Base-by-base conservation (phyloP, 768 basidiomycete species). In the Lactarius vividus region DNA sequence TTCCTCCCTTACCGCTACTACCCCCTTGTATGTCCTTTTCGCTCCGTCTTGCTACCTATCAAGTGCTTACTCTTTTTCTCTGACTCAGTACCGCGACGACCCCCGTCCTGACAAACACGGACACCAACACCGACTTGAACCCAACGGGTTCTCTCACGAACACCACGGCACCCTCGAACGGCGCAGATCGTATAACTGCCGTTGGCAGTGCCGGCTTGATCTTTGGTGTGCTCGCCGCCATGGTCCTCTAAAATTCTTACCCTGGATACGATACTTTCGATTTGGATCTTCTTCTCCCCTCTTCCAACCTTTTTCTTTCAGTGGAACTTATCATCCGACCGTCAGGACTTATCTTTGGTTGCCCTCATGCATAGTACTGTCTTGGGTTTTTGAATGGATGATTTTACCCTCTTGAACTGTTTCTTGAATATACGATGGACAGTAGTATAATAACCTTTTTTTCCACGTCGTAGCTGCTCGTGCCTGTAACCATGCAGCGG, bases 211-310 rank as follows among this genome's bases (percentile, higher is more conserved):
- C 58, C 4, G 31, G 42, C 28, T 29, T 70, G 2, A 26, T 65
- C 2, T 56, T 70, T 35, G 69, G 67, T 4, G 67, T 46, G 1
- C 57, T 70, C 16, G 61, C 57, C 37, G 67, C 61, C 15, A 42
- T 69, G 26, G 57, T 62, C 53, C 52, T 63, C 15, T 70, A n/a
- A 70, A 55, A 57, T 28, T 29, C 20, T 4, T 35, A 0, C 10
- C 40, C 37, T 35, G 9, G 35, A 53, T n/a, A n/a, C n/a, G n/a
- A n/a, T 13, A 52, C 23, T 20, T 53, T 59, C 15, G 2, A 20
- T 37, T 35, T 20, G 29, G 46, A 63, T 23, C 8, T 35, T 37
- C 57, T 57, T 8, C 33, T 13, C 56, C 35, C 10, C 56, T 37
- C 35, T 35, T 37, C 31, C 20, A 16, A 20, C 33, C n/a, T 1